Base-by-base conservation (phyloP, 1,139 yeast species). In the Meyerozyma carpophila region DNA sequence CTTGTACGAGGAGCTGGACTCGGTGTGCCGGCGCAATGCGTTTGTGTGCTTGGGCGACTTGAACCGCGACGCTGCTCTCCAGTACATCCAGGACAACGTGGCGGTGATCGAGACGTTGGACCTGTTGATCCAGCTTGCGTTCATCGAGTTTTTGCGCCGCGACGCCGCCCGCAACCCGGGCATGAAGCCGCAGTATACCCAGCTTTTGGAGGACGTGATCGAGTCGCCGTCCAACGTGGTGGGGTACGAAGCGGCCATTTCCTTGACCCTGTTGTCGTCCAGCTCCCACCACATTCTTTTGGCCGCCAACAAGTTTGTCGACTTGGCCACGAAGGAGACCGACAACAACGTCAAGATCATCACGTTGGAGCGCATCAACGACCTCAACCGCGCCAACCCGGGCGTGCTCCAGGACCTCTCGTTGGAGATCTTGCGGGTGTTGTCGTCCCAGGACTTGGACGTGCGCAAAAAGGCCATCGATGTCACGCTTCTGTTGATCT, bases 11-110 rank as follows among this genome's bases (percentile, higher is more conserved):
- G 99, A 94, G 66, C 80, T 85, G 45, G 98, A 94, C 62, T 84
- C 96, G 31, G 89, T 95, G 29, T 93, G 98, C 70, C 88, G 88
- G 64, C 81, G 98, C 63, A 94, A 94, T 64, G 98, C 98, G 4
- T 94, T 94, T 63, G 84, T 91, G 43, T 89, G 95, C 50, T 74
- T 94, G 51, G 81, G 94, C 38, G 84, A 82, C 52, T 73, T 94
- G 59, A 87, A 87, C 63, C 80, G 97, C 59, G 93, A 85, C 47
- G 82, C 84, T 41, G 95, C 98, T 34, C 78, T 89, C 57, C 80
- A 79, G 50, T 94, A 83, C 62, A 77, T 94, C 52, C 94, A 86
- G 62, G 84, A 82, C 44, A 82, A 85, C 59, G 72, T 84, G 50
- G 64, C 75, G 28, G 65, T 76, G 39, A 74, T 91, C 53, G 82